Evolutionary conservation across 2,329 filamentous ascomycete species (phyloP), one percentile per base, ranked within the genome.

Genomic region (Penicillium concentricum): DNA sequence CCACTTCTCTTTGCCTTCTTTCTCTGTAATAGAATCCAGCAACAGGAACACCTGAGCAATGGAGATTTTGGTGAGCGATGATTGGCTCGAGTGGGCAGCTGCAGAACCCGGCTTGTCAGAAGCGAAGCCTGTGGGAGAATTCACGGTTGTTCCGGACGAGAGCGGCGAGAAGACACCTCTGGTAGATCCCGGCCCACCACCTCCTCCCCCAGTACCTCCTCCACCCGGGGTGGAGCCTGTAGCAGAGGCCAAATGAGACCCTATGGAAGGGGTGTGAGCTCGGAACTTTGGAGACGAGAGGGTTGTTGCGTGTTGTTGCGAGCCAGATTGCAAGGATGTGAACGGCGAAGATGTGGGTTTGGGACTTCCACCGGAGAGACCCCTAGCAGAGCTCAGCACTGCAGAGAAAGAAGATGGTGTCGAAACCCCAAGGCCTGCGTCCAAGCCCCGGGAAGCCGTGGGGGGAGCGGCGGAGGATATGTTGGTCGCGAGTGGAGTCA

Each of bases 1-100:
- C 89, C 91, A 96, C 90, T 95, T 96, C 70, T 85, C 85, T 71
- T 88, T 86, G 72, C 90, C 92, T 78, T 92, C 92, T 75, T 96
- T 93, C 79, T 97, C 92, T 76, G 94, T 97, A 72, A 97, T 89
- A 34, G 91, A 92, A 78, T 92, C 94, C 64, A 99, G 84, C 56
- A 99, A 85, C 63, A 99, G 87, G 78, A 94, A 96, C 65, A 97
- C 87, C 81, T 99, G 94, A 64, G 94, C 92, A 70, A 96, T 88
- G 68, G 94, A 92, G 75, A 99, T 94, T 79, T 95, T 97, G 60
- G 89, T 89, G 68, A 97, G 82, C 71, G 87, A 88, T 47, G 80
- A 82, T 66, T 81, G 77, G 61, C 80, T 78, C 35, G 78, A 78
- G 66, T 74, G 72, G 56, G 78, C 74, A 44, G 69, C 66, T 58